Percentiles rank a stretch among this genome's conserved stretches.
phyloP scores from a whole-genome alignment of 2,329 filamentous ascomycete genomes.

The Lanzia echinophila region DNA sequence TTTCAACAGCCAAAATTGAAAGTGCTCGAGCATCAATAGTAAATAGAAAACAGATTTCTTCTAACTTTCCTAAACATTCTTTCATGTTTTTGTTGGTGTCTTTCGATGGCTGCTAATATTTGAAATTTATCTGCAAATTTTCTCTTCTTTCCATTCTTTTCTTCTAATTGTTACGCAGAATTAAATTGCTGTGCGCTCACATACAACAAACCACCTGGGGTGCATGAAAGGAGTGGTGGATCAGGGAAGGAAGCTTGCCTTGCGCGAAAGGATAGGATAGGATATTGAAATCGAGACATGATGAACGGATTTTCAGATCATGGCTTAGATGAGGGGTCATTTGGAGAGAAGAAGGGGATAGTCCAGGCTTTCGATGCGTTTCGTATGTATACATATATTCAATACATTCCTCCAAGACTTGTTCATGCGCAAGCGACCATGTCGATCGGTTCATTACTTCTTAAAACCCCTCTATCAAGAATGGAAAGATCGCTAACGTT shows the following conservation, averaged over 20 bases:
- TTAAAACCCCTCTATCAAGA: not conserved
- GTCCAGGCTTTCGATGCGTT: constrained; percentile 95
- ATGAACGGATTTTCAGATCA: constrained; percentile 74
- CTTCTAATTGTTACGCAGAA: not conserved
- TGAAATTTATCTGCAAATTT: not conserved
- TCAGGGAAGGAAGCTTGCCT: not conserved
- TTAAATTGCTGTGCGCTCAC: not conserved
- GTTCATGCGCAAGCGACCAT: not conserved
- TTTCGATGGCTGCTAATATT: not conserved
- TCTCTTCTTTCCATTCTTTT: not conserved
- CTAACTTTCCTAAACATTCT: not conserved
- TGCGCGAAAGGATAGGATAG: not conserved
- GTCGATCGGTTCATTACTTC: not conserved
- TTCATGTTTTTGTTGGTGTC: not conserved
- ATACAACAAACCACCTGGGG: not conserved
- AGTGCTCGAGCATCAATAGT: not conserved
- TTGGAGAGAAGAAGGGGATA: constrained; percentile 64
- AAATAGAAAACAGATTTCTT: too few relatives aligned
- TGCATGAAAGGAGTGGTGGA: not conserved
- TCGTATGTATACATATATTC: constrained; percentile 52
- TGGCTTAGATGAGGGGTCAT: constrained; percentile 69
- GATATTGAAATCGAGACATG: constrained; percentile 8
- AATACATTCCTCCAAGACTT: not conserved
- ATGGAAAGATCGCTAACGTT: not conserved
- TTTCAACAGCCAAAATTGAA: not conserved